A percentile compares a stretch with the other conserved stretches of the same genome.
These are phyloP conservation scores for Coprinopsis sp. DNA, from an alignment of 768 basidiomycete genomes.

Conservation along the genomic window DNA sequence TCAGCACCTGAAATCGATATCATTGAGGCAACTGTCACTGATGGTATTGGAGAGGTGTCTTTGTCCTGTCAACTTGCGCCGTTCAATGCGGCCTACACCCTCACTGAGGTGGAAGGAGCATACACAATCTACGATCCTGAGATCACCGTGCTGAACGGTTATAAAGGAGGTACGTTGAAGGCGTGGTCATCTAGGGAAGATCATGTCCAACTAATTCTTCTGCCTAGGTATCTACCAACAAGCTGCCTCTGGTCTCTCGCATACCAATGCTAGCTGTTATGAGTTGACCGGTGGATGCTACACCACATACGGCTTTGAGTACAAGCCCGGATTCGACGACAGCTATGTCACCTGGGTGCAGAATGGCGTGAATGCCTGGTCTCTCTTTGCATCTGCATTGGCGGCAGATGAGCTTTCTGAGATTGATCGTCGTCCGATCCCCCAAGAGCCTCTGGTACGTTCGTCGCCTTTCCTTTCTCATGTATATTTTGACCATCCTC, in stretches of 20 bases:
- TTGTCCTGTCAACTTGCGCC: slow-evolving; percentile 49
- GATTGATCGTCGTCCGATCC: slow-evolving; percentile 53
- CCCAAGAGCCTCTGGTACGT: slow-evolving; percentile 69
- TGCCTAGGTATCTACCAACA: slow-evolving; percentile 43
- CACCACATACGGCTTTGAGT: slow-evolving; percentile 43
- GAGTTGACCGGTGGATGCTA: slow-evolving; percentile 31
- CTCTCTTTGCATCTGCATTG: slow-evolving; percentile 52
- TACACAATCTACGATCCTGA: slow-evolving; percentile 39
- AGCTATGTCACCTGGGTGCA: slow-evolving; percentile 76
- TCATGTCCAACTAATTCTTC: background rate
- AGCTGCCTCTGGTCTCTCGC: slow-evolving; percentile 60
- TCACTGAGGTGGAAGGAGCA: slow-evolving; percentile 42
- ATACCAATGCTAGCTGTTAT: slow-evolving; percentile 62
- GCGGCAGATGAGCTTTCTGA: slow-evolving; percentile 46
- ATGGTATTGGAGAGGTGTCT: slow-evolving; percentile 36
- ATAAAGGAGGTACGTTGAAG: slow-evolving; percentile 53
- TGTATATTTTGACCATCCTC: background rate
- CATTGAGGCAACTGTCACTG: slow-evolving; percentile 50
- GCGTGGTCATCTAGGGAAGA: slow-evolving; percentile 7
- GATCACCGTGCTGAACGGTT: slow-evolving; percentile 47
- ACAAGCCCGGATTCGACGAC: slow-evolving; percentile 36
- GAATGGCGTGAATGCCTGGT: slow-evolving; percentile 61
- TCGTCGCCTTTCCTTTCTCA: background rate
- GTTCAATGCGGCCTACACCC: slow-evolving; percentile 56
- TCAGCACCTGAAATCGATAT: slow-evolving; percentile 69